Evolutionary conservation across 257 asterid species (phyloP), one percentile per base, ranked within the genome.

Genomic region (Craterostigma plantagineum): DNA sequence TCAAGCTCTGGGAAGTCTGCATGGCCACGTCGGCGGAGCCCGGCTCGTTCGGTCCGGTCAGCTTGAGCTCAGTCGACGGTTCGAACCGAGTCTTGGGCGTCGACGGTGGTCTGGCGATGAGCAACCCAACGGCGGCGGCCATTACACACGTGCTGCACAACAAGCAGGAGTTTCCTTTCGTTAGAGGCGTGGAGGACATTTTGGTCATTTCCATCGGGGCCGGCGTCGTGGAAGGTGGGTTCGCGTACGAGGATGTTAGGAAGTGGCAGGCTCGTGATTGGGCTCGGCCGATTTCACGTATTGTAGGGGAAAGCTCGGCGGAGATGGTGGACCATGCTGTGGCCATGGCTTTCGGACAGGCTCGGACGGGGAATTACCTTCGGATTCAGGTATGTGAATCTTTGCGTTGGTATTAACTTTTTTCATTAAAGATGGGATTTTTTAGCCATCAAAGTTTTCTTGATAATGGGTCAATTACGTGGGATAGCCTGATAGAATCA

Each of bases 1-100:
- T 90, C 65, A 74, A 81, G n/a, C 80, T 90, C 7, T 90, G 95
- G 98, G 98, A 90, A 67, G 95, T 90, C 0, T 90, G 95, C 44
- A 55, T 77, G 11, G 98, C 91, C 50, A 90, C 95, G 34, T 65
- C 92, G 14, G 92, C 95, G 4, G 94, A 90, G n/a, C 91, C 98
- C 56, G 86, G 79, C 0, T 37, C 65, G 10, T 74, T 63, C 65
- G 71, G 59, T 38, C 98, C 95, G 59, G 81, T 90, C 12, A 46
- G 68, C 62, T 56, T 90, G 83, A 64, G 57, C 16, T 83, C 98
- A 11, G 72, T 75, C 0, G 92, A 90, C 80, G 84, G 81, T 16
- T 50, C 48, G 55, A 90, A 86, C 44, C 67, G 66, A 11, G 83
- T 93, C 59, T 68, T 79, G 38, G 98, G 83, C 0, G 83, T 83